Conservation (phyloP, 768 basidiomycete genomes). For the Suillus spraguei region DNA sequence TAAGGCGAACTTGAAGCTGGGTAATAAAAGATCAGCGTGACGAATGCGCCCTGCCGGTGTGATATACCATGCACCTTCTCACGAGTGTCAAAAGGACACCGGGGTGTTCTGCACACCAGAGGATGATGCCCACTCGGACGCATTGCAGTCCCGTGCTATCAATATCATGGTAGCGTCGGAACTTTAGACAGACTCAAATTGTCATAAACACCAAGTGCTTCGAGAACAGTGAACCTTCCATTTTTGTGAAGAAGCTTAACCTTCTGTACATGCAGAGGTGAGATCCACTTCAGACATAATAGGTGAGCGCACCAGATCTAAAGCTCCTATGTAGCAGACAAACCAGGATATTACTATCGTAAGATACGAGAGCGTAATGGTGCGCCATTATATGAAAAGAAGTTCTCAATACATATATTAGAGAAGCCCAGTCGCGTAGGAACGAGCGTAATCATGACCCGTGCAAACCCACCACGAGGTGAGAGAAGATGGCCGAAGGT, state of each 20-base stretch:
- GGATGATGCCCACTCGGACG: conserved; percentile 1
- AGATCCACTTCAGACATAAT: neutral
- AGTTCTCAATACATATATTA: neutral
- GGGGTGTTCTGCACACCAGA: neutral
- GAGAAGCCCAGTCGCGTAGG: conserved; percentile 7
- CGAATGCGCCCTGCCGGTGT: neutral
- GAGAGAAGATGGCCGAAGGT: conserved; percentile 1
- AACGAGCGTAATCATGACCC: conserved; percentile 7
- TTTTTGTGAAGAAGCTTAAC: neutral
- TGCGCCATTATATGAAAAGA: conserved; percentile 7
- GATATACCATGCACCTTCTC: neutral
- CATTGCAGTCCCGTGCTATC: neutral
- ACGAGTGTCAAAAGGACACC: neutral
- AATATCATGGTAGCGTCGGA: neutral
- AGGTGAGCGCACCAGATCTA: neutral
- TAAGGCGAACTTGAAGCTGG: neutral
- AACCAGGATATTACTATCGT: neutral
- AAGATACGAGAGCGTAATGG: neutral
- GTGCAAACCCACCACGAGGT: neutral
- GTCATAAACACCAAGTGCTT: conserved; percentile 4
- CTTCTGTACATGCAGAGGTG: neutral
- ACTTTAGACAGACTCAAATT: neutral
- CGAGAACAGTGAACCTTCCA: conserved; percentile 2
- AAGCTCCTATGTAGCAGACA: neutral
- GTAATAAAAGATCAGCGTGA: conserved; percentile 6